Base-by-base conservation (phyloP, 2,329 filamentous ascomycete species). In the Exophiala aquamarina region DNA sequence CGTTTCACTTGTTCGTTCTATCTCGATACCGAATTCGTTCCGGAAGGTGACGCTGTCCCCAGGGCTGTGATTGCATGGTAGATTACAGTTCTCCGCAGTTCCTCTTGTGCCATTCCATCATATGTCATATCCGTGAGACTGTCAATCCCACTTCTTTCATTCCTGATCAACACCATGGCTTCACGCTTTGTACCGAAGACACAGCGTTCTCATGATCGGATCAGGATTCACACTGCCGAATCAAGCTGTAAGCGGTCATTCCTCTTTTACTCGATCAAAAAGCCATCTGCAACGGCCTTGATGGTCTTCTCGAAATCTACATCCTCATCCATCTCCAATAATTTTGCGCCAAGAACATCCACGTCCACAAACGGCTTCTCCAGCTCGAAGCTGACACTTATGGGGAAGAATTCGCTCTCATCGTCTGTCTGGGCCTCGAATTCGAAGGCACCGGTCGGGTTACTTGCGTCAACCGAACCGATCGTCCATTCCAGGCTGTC, bases 321-420 rank as follows among this genome's bases (percentile, higher is more conserved):
- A 21, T 63, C 64, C 52, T 74, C 68, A 20, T 68, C 70, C 63
- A 70, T 68, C 38, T 74, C 71, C 46, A 74, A 51, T 28, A 73
- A 54, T n/a, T 66, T 65, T 17, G 70, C 69, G 40, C 62, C 59
- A 20, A 61, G 63, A 38, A 97, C 92, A 72, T 96, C 90, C 55
- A 98, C 88, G 61, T 96, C 89, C 41, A 97, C 80, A 67, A 89
- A 95, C 20, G 93, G 92, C 49, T 79, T 82, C 33, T 82, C 79
- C 78, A 95, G 96, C 55, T 82, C 84, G 71, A 98, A 98, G 44
- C 84, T 81, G 51, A 97, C 84, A 44, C 81, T 86, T 91, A 98
- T 97, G 1, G 93, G 93, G 83, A 98, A 98, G 74, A 97, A 97
- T 61, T 96, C 91, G 47, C 89, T 85, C 65, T 97, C 93, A 58